phyloP scores from a whole-genome alignment of 257 asterid genomes.

The Osmanthus fragrans region DNA sequence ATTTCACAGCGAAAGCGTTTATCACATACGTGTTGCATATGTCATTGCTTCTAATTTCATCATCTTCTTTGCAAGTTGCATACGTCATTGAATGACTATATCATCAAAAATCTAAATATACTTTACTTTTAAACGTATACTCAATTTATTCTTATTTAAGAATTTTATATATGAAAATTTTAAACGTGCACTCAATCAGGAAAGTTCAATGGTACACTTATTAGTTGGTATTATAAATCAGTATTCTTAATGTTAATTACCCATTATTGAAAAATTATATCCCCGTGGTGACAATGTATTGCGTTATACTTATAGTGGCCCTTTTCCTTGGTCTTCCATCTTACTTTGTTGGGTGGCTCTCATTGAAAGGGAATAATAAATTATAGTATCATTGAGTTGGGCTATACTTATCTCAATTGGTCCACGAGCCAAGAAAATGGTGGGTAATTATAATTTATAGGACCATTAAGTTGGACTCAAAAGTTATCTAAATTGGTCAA shows the following conservation, averaged over 20 bases:
- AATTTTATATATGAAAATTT: neutral
- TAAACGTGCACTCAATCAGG: too few species aligned
- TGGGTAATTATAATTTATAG: slow-evolving; percentile 1
- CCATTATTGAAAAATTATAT: neutral
- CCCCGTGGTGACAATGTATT: slow-evolving; percentile 5
- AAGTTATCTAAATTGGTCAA: slow-evolving; percentile 13
- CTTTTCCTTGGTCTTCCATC: slow-evolving; percentile 31
- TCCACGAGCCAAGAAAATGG: neutral
- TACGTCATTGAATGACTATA: neutral
- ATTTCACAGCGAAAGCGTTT: neutral
- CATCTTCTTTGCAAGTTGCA: neutral
- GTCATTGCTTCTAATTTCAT: neutral
- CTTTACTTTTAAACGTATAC: neutral
- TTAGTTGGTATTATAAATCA: neutral
- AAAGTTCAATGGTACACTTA: neutral
- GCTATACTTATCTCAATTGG: slow-evolving; percentile 3
- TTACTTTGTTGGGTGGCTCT: slow-evolving; percentile 28
- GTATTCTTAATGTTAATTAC: neutral
- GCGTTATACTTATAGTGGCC: slow-evolving; percentile 28
- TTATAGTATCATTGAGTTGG: slow-evolving; percentile 18
- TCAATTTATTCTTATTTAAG: neutral
- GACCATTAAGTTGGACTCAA: neutral
- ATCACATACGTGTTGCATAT: neutral
- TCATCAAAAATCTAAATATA: neutral
- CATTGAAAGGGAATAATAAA: slow-evolving; percentile 23